Base-by-base conservation (phyloP, 1,284 basidiomycete species). In the Sparassis latifolia region DNA sequence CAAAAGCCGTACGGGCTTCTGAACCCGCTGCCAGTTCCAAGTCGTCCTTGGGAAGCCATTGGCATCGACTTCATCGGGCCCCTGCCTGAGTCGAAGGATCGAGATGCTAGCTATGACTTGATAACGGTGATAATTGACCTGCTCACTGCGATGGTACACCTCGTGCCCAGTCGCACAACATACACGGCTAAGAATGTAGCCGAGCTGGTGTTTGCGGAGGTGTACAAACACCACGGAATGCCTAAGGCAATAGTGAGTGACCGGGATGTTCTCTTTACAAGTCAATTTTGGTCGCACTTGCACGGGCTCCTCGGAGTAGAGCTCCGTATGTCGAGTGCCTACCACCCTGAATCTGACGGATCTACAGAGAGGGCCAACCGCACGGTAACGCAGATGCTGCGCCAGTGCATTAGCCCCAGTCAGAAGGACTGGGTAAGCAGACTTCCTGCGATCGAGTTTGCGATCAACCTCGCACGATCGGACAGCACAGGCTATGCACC, bases 261-360 rank as follows among this genome's bases (percentile, higher is more conserved):
- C 50, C 57, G 71, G 4, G 73, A 76, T 50, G 52, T 61, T 0
- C 52, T 69, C 10, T 78, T 77, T 54, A 76, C 70, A 0, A 60
- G 65, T 38, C 47, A 51, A 27, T 69, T 77, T 53, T 79, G 75
- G 75, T 61, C 57, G 10, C 47, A 64, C 7, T 47, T 76, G 0
- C 56, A 71, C 46, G 32, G 54, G 20, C 54, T 72, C 2, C 52
- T 71, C 2, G 63, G 68, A 1, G 60, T 60, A 3, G 58, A 70
- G 39, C 58, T 75, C 1, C 43, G 53, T 2, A 66, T 77, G 66
- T 75, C 69, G 0, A 69, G 68, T 5, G 57, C n/a, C n/a, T n/a
- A n/a, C n/a, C n/a, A n/a, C n/a, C n/a, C n/a, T n/a, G n/a, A n/a
- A n/a, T n/a, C n/a, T n/a, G n/a, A n/a, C n/a, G n/a, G n/a, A n/a